Base-by-base conservation (phyloP, 2,329 filamentous ascomycete species). In the Raffaelea ambrosiae region DNA sequence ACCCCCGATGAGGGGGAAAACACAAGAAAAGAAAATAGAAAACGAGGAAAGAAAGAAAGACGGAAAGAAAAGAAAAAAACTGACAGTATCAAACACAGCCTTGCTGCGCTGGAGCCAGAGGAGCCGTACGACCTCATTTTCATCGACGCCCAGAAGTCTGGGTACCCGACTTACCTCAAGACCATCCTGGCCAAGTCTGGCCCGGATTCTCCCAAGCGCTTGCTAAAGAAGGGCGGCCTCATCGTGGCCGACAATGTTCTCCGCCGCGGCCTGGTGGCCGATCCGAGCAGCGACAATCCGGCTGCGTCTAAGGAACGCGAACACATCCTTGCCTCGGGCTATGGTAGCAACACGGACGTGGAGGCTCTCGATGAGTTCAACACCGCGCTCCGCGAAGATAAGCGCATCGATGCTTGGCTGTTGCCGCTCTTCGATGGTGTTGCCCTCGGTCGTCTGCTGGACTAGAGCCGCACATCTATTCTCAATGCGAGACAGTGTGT, bases 231-330 rank as follows among this genome's bases (percentile, higher is more conserved):
- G 9, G 72, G 70, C 8, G 74, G 72, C 0, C 60, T 78, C 48
- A 71, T 79, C 50, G 61, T 78, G 14, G 74, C 71, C 1, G 76
- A 79, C 57, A 79, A 79, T 48, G 66, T 74, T 39, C 64, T 80
- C 22, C 69, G 70, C 3, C 60, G 63, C 7, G 74, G 68, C 7
- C 61, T 74, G 13, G 70, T 78, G 3, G 73, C 70, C 36, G 65
- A 71, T 31, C 40, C 49, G 9, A 60, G 57, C 20, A 42, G 53
- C 4, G 52, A 54, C 5, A 68, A 68, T 48, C 66, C 65, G 16
- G 42, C 51, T 23, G 43, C 47, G 11, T 47, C 36, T 3, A 21
- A 21, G 48, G 48, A 54, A 45, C 23, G 26, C 21, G 20, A 10
- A 16, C 29, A 21, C 5, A 10, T 22, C 23, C 11, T 19, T 5